phyloP scores from a whole-genome alignment of 108 stramenopile genomes.

The Asterionellopsis glacialis region DNA sequence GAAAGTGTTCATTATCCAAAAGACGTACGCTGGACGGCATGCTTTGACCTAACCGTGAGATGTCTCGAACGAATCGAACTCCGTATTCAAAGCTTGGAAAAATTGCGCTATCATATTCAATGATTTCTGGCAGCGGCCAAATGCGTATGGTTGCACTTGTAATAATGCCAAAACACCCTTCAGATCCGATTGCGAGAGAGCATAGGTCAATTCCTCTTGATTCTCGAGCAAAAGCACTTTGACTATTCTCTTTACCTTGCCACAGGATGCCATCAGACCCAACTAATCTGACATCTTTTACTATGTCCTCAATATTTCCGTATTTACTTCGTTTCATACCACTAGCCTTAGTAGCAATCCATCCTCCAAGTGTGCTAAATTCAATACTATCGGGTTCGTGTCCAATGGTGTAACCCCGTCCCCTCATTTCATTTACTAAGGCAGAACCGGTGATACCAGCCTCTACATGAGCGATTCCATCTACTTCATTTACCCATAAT shows the following conservation, averaged over 20 bases:
- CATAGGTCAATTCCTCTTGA: slow-evolving; percentile 76
- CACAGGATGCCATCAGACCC: slow-evolving; percentile 52
- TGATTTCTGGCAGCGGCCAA: slow-evolving; percentile 70
- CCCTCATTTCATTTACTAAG: slow-evolving; percentile 60
- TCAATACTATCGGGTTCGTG: slow-evolving; percentile 95
- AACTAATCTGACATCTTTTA: slow-evolving; percentile 72
- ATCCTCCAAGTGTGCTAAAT: slow-evolving; percentile 94
- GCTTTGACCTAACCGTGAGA: slow-evolving; percentile 40
- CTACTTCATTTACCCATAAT: slow-evolving; percentile 79
- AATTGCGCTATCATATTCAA: slow-evolving; percentile 64
- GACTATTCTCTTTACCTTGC: slow-evolving; percentile 27
- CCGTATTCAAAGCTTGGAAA: slow-evolving; percentile 76
- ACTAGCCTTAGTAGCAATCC: slow-evolving; percentile 95
- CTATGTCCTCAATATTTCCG: slow-evolving; percentile 96
- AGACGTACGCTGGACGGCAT: slow-evolving; percentile 85
- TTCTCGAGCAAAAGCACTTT: slow-evolving; percentile 53
- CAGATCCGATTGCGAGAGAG: slow-evolving; percentile 84
- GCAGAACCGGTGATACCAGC: slow-evolving; percentile 84
- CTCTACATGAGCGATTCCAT: slow-evolving; percentile 81
- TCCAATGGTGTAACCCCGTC: slow-evolving; percentile 85
- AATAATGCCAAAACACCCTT: slow-evolving; percentile 89
- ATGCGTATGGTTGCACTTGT: slow-evolving; percentile 85
- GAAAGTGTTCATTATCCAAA: slow-evolving; percentile 91
- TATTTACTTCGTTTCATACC: slow-evolving; percentile 95
- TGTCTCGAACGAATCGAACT: slow-evolving; percentile 61